phyloP scores from a whole-genome alignment of 306 rosid species.

The Quercus gilva region DNA sequence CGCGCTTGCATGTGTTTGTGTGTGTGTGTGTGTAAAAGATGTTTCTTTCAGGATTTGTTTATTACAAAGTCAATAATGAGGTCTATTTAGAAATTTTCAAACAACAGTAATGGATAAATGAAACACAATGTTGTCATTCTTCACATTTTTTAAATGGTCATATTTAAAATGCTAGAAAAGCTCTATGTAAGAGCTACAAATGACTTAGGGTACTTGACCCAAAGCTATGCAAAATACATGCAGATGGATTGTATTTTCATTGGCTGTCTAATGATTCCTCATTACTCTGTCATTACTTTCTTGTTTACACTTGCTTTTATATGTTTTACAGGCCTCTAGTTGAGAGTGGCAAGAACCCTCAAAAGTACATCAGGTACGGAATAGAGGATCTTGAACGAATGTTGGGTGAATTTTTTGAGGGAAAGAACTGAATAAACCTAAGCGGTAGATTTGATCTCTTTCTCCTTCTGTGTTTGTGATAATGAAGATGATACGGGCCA shows the following conservation, averaged over 20 bases:
- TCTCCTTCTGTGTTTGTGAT: too few relatives aligned
- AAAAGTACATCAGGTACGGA: too few relatives aligned
- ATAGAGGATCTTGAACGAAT: too few relatives aligned
- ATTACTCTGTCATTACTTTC: too few relatives aligned
- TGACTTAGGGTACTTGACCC: neutral
- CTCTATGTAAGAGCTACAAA: neutral
- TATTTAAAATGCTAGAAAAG: neutral
- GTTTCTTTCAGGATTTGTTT: too few relatives aligned
- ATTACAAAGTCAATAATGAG: neutral
- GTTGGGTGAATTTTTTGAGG: too few relatives aligned
- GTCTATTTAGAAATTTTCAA: too few relatives aligned
- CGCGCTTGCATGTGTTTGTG: neutral
- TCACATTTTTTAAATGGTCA: too few relatives aligned
- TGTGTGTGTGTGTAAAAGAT: neutral
- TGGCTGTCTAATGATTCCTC: constrained; percentile 5
- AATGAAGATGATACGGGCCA: neutral
- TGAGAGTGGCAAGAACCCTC: too few relatives aligned
- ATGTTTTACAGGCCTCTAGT: too few relatives aligned
- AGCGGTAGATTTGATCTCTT: constrained; percentile 17
- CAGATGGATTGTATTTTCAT: neutral
- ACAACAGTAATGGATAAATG: neutral
- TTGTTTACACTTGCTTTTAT: neutral
- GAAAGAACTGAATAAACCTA: constrained; percentile 16
- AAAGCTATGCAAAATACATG: neutral
- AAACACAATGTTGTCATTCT: too few relatives aligned